Conservation (phyloP, 768 basidiomycete species). For the Lactifluus pinguis region DNA sequence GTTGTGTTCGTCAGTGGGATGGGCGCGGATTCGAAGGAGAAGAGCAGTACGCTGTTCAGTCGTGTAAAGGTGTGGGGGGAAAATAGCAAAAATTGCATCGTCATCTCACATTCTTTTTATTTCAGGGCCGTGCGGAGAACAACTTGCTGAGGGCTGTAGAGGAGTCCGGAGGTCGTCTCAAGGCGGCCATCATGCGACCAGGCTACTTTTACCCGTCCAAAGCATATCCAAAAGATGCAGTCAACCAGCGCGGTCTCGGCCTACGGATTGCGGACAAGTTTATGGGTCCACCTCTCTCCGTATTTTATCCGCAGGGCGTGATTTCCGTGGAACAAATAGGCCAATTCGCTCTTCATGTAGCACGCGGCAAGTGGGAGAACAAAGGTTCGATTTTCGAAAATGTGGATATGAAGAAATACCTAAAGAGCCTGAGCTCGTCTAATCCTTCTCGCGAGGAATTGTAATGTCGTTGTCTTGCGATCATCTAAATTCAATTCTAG, state of each 20-base stretch:
- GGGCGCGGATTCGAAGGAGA: constrained; percentile 24
- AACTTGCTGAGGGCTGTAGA: background rate
- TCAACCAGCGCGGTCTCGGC: constrained; percentile 2
- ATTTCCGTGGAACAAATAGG: constrained; percentile 12
- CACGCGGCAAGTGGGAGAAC: constrained; percentile 12
- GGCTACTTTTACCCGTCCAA: constrained; percentile 18
- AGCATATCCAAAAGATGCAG: constrained; percentile 14
- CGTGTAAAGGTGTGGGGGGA: constrained; percentile 24
- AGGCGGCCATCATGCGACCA: constrained; percentile 11
- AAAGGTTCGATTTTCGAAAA: constrained; percentile 11
- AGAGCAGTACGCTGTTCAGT: constrained; percentile 18
- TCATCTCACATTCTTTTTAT: too few relatives aligned
- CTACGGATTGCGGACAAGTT: constrained; percentile 7
- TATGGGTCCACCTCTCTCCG: background rate
- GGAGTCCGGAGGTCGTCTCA: constrained; percentile 9
- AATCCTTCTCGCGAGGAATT: background rate
- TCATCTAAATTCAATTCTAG: background rate
- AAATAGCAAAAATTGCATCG: background rate
- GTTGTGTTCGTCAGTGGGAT: constrained; percentile 25
- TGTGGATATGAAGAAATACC: constrained; percentile 11
- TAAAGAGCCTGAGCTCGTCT: background rate
- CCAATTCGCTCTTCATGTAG: constrained; percentile 11
- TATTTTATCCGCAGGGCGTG: background rate
- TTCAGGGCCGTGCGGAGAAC: constrained; percentile 18
- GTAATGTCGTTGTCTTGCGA: background rate